Evolutionary conservation across 768 basidiomycete genomes (phyloP).

Genomic region (Tubosaeta sp.): DNA sequence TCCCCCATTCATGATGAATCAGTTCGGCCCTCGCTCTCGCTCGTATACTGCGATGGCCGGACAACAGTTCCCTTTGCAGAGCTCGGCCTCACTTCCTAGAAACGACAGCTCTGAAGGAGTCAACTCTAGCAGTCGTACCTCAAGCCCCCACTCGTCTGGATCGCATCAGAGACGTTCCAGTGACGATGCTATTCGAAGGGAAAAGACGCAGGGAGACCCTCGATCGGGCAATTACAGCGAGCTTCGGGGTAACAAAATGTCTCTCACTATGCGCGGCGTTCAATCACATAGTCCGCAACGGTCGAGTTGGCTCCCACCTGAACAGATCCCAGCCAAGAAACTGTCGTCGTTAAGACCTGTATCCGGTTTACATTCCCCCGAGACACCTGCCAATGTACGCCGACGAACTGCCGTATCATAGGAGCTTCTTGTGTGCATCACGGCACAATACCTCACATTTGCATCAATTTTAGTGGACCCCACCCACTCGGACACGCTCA

Average conservation of each 20-base stretch:
- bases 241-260: constrained; percentile 10
- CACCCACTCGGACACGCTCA: constrained; percentile 22
- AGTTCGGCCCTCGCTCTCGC: constrained; percentile 42
- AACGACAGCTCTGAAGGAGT: constrained; percentile 26
- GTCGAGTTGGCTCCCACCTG: constrained; percentile 23
- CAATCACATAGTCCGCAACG: constrained; percentile 16
- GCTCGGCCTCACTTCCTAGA: constrained; percentile 16
- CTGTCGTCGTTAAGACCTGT: constrained; percentile 14
- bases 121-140: constrained; percentile 13
- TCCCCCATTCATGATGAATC: constrained; percentile 72
- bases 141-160: constrained; percentile 17
- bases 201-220: constrained; percentile 7
- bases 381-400: constrained; percentile 11
- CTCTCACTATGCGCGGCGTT: constrained; percentile 7
- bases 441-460: constrained; percentile 6
- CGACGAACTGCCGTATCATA: constrained; percentile 22
- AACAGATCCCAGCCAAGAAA: constrained; percentile 10
- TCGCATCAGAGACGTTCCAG: constrained; percentile 30
- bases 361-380: constrained; percentile 13
- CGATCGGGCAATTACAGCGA: constrained; percentile 17
- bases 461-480: constrained; percentile 8
- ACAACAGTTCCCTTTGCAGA: constrained; percentile 26
- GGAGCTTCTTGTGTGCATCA: not conserved
- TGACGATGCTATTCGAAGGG: constrained; percentile 24
- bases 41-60: constrained; percentile 29